These are phyloP conservation scores for Hypoxylon sp. DNA, from an alignment of 2,329 filamentous ascomycete species.

Conservation along the genomic window DNA sequence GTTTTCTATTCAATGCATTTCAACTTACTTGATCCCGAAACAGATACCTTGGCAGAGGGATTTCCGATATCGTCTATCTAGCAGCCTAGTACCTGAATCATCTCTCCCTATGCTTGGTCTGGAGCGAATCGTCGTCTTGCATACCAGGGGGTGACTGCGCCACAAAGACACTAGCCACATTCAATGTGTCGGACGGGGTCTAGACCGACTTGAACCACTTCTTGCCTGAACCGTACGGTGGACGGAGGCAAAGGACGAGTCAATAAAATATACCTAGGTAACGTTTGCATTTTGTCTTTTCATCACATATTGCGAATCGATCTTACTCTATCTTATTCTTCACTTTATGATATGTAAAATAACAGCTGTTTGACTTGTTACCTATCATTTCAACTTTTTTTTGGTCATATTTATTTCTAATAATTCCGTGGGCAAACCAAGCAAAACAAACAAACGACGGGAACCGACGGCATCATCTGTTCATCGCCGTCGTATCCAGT, in stretches of 20 bases:
- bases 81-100: neutral
- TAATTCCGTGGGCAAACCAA: constrained; percentile 9
- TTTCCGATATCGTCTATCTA: neutral
- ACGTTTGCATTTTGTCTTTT: neutral
- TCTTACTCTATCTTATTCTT: too few species aligned
- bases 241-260: constrained; percentile 3
- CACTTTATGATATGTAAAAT: constrained; percentile 4
- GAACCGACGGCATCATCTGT: constrained; percentile 23
- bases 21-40: neutral
- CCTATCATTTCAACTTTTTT: neutral
- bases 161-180: constrained; percentile 31
- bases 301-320: constrained; percentile 2
- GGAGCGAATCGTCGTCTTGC: neutral
- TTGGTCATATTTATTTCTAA: constrained; percentile 21
- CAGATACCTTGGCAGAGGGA: neutral
- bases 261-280: neutral
- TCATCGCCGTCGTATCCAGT: constrained; percentile 25
- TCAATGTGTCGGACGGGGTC: neutral
- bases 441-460: constrained; percentile 24
- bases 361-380: neutral
- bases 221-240: constrained; percentile 13
- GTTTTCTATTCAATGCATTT: constrained; percentile 14
- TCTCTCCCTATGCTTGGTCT: neutral
- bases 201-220: constrained; percentile 10
- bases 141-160: constrained; percentile 36